These are phyloP conservation scores for Trichoderma hamatum DNA, from an alignment of 2,329 filamentous ascomycete species.

Conservation along the genomic window DNA sequence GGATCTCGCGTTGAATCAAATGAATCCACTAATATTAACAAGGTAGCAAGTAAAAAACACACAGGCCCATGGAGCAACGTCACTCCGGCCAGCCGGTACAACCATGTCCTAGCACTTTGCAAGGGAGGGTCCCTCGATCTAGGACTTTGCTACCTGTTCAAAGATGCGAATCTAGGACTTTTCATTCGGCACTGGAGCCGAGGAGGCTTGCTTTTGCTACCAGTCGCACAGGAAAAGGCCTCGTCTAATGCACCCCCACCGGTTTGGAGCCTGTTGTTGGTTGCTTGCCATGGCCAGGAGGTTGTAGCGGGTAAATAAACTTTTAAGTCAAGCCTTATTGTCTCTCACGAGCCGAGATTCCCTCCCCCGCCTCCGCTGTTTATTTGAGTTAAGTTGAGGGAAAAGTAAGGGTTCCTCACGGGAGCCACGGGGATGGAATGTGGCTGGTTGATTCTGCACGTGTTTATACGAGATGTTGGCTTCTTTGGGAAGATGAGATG, in stretches of 20 bases:
- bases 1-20: not conserved
- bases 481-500: not conserved
- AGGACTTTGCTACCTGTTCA: conserved; percentile 2
- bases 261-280: not conserved
- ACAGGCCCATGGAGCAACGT: conserved; percentile 20
- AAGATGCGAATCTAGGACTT: conserved; percentile 20
- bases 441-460: not conserved
- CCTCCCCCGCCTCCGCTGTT: not conserved
- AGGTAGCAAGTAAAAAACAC: not conserved
- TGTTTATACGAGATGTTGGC: conserved; percentile 4
- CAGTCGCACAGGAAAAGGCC: conserved; percentile 7
- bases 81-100: conserved; percentile 13
- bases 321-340: not conserved
- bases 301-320: conserved; percentile 8
- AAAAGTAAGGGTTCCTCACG: not conserved
- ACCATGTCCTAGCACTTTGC: conserved; percentile 1
- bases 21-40: conserved; percentile 1
- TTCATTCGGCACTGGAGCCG: not conserved
- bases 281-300: not conserved
- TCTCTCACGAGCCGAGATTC: not conserved
- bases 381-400: not conserved
- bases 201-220: not conserved
- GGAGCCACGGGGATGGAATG: not conserved
- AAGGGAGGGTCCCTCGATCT: not conserved
- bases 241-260: conserved; percentile 5